phyloP scores from a whole-genome alignment of 805 yeast species.

The Phaffomyces thermotolerans region DNA sequence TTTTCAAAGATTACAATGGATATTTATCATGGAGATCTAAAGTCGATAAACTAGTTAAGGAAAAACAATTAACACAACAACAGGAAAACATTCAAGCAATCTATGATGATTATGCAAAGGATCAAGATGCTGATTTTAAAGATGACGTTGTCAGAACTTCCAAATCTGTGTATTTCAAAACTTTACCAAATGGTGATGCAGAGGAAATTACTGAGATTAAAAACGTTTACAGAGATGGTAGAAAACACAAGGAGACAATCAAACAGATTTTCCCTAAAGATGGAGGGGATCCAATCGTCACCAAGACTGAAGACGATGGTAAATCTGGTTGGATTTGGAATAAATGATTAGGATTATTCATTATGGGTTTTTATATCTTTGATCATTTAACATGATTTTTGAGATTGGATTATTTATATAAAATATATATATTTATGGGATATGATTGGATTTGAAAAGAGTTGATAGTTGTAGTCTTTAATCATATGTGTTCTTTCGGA shows the following conservation, averaged over 20 bases:
- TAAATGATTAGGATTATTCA: too few species aligned
- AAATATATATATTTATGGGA: too few species aligned
- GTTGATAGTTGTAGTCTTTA: too few species aligned
- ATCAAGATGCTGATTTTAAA: constrained; percentile 10
- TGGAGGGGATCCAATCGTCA: constrained; percentile 29
- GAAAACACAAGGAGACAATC: constrained; percentile 29
- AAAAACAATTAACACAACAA: constrained; percentile 25
- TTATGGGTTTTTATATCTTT: background rate
- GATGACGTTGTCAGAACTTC: constrained; percentile 32
- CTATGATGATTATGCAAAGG: constrained; percentile 22
- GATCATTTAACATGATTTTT: background rate
- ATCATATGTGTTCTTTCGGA: too few species aligned
- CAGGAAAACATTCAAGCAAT: constrained; percentile 11
- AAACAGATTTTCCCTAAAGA: constrained; percentile 31
- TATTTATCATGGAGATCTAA: constrained; percentile 60
- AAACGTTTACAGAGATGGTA: constrained; percentile 38
- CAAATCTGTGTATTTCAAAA: constrained; percentile 28
- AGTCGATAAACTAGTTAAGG: constrained; percentile 40
- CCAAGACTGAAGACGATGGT: constrained; percentile 2
- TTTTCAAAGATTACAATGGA: constrained; percentile 58
- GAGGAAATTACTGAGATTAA: constrained; percentile 33
- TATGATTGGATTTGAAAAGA: too few species aligned
- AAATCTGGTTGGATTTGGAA: constrained; percentile 20
- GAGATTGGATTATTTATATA: too few species aligned
- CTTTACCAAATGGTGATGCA: constrained; percentile 35